Evolutionary conservation across 2,329 filamentous ascomycete genomes (phyloP).

Genomic region (Delphinella strobiligena): DNA sequence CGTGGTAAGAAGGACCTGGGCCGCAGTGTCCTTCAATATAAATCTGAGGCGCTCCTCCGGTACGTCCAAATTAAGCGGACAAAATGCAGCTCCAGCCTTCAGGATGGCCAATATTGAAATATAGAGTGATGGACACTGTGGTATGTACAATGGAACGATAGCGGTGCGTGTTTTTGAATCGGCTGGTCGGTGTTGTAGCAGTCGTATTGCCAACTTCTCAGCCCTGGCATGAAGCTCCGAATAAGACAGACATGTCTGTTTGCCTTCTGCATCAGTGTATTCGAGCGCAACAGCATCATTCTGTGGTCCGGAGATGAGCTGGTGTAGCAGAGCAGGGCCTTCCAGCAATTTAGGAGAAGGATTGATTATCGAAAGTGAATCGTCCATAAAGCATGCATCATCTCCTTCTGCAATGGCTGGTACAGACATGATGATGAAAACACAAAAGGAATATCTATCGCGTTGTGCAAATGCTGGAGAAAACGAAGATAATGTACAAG

Average conservation of each 20-base stretch:
- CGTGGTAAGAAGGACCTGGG: slow-evolving; percentile 55
- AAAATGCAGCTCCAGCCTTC: slow-evolving; percentile 75
- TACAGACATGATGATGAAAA: slow-evolving; percentile 2
- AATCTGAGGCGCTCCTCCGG: slow-evolving; percentile 68
- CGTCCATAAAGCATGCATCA: slow-evolving; percentile 7
- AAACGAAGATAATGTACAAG: not conserved
- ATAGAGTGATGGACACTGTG: slow-evolving; percentile 68
- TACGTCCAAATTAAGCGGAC: slow-evolving; percentile 67
- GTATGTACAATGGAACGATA: slow-evolving; percentile 64
- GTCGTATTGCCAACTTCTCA: slow-evolving; percentile 41
- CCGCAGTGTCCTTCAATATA: slow-evolving; percentile 65
- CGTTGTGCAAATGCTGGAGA: not conserved
- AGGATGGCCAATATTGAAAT: slow-evolving; percentile 64
- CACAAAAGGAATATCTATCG: not conserved
- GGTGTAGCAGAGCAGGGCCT: slow-evolving; percentile 47
- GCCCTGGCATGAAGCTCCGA: slow-evolving; percentile 47
- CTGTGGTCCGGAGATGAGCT: slow-evolving; percentile 45
- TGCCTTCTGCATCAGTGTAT: slow-evolving; percentile 41
- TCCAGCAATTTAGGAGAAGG: slow-evolving; percentile 37
- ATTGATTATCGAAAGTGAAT: slow-evolving; percentile 45
- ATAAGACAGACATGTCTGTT: slow-evolving; percentile 45
- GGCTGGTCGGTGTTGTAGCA: slow-evolving; percentile 25
- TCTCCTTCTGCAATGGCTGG: slow-evolving; percentile 1
- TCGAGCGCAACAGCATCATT: slow-evolving; percentile 46
- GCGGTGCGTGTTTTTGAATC: slow-evolving; percentile 17